Conservation (phyloP, 2,329 filamentous ascomycete species). For the Coniochaeta sp. region DNA sequence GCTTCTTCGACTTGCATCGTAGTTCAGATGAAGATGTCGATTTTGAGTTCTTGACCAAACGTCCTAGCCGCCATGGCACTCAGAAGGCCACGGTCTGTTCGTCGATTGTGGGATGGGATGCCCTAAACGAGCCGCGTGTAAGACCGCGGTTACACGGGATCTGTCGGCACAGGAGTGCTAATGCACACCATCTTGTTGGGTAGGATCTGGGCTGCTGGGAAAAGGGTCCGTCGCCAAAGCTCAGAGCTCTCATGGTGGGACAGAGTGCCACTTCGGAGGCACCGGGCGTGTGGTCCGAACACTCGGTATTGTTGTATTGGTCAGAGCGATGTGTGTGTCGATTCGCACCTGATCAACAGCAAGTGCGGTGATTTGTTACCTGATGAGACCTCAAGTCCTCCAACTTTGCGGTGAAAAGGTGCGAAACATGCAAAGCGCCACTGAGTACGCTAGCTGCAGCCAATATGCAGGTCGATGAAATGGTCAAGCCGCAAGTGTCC, state of each 20-base stretch:
- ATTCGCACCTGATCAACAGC: neutral
- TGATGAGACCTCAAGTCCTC: neutral
- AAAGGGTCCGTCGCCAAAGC: neutral
- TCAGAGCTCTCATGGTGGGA: no score
- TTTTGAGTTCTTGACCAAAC: no score
- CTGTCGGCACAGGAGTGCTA: no score
- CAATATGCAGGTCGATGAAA: neutral
- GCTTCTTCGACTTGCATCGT: no score
- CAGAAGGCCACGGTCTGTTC: no score
- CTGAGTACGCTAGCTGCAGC: conserved; percentile 2
- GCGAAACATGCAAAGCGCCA: neutral
- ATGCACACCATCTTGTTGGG: neutral
- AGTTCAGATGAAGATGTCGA: no score
- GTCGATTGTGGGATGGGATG: neutral
- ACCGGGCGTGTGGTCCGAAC: neutral
- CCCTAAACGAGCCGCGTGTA: neutral
- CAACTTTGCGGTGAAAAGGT: neutral
- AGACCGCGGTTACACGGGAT: neutral
- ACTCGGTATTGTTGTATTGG: no score
- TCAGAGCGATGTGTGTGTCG: neutral
- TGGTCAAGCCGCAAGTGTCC: neutral
- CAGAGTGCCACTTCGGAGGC: neutral
- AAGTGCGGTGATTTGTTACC: conserved; percentile 3
- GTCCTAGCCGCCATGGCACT: no score
- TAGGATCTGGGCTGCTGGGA: neutral